phyloP scores from a whole-genome alignment of 176 grass and related monocot genomes.

The Triticum timopheevii region DNA sequence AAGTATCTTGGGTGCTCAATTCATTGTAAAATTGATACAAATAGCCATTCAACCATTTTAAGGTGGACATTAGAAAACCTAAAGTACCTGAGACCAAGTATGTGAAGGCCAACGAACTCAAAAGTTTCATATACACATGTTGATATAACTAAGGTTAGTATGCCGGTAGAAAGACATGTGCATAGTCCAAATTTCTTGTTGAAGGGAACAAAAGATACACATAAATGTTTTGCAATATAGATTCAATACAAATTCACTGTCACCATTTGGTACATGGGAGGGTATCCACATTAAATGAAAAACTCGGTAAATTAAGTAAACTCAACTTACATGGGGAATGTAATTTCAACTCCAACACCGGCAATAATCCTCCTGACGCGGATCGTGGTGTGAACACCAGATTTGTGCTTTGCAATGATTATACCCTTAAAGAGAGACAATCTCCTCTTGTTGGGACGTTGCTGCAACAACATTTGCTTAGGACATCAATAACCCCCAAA shows the following conservation, averaged over 20 bases:
- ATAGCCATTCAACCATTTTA: background rate
- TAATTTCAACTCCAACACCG: constrained; percentile 91
- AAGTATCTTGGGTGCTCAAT: background rate
- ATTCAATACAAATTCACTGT: constrained; percentile 11
- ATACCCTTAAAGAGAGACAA: constrained; percentile 91
- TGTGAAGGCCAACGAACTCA: background rate
- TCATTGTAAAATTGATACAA: background rate
- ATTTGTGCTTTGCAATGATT: constrained; percentile 91
- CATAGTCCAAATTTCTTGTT: background rate
- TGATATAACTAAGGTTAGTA: constrained; percentile 6
- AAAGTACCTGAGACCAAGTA: background rate
- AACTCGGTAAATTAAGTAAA: background rate
- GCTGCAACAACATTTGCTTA: constrained; percentile 40
- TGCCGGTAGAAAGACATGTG: background rate
- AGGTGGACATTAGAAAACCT: background rate
- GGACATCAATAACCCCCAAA: constrained; percentile 8
- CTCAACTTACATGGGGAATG: constrained; percentile 94
- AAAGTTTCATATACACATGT: background rate
- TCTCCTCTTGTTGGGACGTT: constrained; percentile 93
- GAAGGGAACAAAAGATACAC: background rate
- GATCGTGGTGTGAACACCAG: constrained; percentile 91
- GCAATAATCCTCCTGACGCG: constrained; percentile 92
- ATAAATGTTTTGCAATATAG: background rate
- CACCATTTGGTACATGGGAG: background rate
- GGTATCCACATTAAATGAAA: constrained; percentile 9